phyloP scores from a whole-genome alignment of 441 rosid species.

The Syzygium malaccense region DNA sequence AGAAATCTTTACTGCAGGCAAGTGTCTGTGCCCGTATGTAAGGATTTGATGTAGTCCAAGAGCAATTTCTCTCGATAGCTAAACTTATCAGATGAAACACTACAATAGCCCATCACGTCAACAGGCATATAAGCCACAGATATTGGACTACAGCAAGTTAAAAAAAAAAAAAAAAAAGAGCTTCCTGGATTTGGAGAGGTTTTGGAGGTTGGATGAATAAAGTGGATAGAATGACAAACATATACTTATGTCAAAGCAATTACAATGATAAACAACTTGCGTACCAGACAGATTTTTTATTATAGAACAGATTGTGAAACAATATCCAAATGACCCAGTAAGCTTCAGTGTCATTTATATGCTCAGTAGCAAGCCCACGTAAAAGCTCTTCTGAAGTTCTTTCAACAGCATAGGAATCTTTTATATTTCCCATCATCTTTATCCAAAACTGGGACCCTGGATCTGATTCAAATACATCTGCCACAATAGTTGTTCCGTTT shows the following conservation, averaged over 20 bases:
- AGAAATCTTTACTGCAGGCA: not conserved
- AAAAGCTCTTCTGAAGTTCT: conserved; percentile 78
- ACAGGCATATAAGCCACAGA: not conserved
- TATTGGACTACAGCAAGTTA: not conserved
- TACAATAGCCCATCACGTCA: not conserved
- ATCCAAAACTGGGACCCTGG: conserved; percentile 53
- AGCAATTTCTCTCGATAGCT: not conserved
- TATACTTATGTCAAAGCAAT: not conserved
- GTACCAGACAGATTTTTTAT: conserved; percentile 59
- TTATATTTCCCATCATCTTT: conserved; percentile 56
- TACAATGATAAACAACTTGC: conserved; percentile 12
- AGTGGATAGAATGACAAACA: not conserved
- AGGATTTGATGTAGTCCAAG: not conserved
- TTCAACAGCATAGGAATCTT: conserved; percentile 72
- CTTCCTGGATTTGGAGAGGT: not conserved
- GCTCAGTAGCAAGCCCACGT: conserved; percentile 54
- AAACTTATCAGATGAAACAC: not conserved
- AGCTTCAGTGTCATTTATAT: conserved; percentile 67
- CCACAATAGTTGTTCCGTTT: conserved; percentile 23
- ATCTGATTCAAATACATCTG: conserved; percentile 35
- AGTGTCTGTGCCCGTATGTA: not conserved
- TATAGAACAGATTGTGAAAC: conserved; percentile 41
- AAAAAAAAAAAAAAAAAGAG: not conserved
- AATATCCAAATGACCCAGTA: conserved; percentile 80
- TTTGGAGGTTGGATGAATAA: not conserved